phyloP scores from a whole-genome alignment of 306 rosid species.

The Trifolium pratense region DNA sequence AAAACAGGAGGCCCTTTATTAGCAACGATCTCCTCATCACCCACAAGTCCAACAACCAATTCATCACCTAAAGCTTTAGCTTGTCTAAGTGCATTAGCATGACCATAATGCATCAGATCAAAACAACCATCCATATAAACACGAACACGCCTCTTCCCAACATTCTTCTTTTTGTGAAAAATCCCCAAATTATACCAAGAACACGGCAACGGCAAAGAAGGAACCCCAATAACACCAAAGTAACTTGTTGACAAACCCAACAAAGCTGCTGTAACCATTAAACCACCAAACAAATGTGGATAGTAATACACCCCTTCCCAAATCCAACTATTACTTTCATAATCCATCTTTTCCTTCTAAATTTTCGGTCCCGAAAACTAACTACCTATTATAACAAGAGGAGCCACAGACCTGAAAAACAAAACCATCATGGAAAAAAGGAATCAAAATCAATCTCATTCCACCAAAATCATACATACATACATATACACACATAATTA shows the following conservation, averaged over 20 bases:
- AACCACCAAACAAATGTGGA: constrained; percentile 87
- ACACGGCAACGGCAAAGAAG: constrained; percentile 54
- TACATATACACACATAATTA: too few relatives aligned
- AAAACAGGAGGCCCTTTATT: constrained; percentile 97
- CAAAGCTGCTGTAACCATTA: constrained; percentile 97
- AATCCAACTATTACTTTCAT: constrained; percentile 79
- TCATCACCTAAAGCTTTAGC: constrained; percentile 98
- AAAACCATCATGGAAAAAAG: not conserved
- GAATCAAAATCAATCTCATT: constrained; percentile 13
- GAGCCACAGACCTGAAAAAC: constrained; percentile 70
- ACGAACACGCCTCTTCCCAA: constrained; percentile 74
- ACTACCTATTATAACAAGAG: constrained; percentile 47
- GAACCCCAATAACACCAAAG: constrained; percentile 80
- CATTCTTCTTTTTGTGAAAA: constrained; percentile 71
- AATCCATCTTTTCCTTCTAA: constrained; percentile 57
- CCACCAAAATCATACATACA: not conserved
- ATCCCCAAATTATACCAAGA: constrained; percentile 75
- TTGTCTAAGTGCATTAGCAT: constrained; percentile 98
- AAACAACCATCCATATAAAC: constrained; percentile 99
- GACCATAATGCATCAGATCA: constrained; percentile 99
- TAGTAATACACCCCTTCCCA: constrained; percentile 88
- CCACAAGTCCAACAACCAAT: constrained; percentile 87
- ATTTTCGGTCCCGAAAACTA: constrained; percentile 34
- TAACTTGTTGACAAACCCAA: constrained; percentile 88
- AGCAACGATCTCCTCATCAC: constrained; percentile 89